phyloP scores from a whole-genome alignment of 169 alveolate species.

The Plasmodium gallinaceum region DNA sequence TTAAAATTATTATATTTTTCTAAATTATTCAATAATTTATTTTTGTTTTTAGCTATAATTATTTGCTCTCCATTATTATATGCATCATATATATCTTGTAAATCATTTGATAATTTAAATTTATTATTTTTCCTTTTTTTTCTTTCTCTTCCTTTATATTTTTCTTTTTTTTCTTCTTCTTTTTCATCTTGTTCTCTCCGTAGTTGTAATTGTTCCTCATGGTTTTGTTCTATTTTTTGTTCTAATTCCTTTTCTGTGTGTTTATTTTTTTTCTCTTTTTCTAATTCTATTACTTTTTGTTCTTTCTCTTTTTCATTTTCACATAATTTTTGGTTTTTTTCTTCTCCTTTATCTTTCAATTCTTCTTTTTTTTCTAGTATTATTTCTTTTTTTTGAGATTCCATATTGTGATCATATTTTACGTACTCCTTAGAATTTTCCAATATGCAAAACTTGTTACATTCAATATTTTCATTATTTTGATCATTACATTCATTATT shows the following conservation, averaged over 20 bases:
- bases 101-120: slow-evolving; percentile 51
- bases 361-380: neutral
- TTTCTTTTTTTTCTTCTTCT: slow-evolving; percentile 12
- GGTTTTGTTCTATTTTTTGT: neutral
- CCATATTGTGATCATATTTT: neutral
- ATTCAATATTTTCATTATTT: neutral
- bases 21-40: slow-evolving; percentile 29
- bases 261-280: neutral
- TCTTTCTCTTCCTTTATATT: neutral
- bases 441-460: neutral
- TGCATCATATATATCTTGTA: slow-evolving; percentile 45
- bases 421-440: neutral
- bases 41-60: slow-evolving; percentile 24
- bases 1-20: slow-evolving; percentile 14
- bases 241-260: slow-evolving; percentile 1
- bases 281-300: neutral
- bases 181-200: neutral
- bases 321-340: neutral
- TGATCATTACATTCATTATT: slow-evolving; percentile 16
- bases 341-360: neutral
- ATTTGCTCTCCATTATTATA: slow-evolving; percentile 60
- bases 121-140: slow-evolving; percentile 12
- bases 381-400: neutral
- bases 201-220: neutral
- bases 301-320: neutral